Evolutionary conservation across 2,329 filamentous ascomycete species (phyloP), one percentile per base, ranked within the genome.

Genomic region (Xylariaceae sp.): DNA sequence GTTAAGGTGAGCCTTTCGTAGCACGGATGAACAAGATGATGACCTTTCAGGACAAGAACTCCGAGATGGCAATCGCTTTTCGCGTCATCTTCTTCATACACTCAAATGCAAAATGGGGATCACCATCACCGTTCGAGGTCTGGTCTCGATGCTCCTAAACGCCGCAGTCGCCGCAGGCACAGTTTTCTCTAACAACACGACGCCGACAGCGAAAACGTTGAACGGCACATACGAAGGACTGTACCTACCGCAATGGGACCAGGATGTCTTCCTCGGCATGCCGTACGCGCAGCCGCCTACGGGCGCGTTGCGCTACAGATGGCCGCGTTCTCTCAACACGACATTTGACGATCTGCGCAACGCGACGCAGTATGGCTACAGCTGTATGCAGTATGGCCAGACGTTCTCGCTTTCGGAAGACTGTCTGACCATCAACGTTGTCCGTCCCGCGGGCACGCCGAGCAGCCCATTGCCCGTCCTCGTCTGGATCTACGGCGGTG

Each of bases 401-500:
- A 26, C 22, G 22, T 26, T 26, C 22, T 6, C 22, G 30, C 52
- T 73, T 19, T 72, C 68, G 1, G 72, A 76, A 48, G 73, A 78
- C 40, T 78, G 75, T 42, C 50, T 70, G 4, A 68, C 55, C 2
- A 44, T 68, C 30, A 66, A 64, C 48, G 64, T 73, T n/a, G 57
- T 72, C 17, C 62, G 68, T 1, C 67, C 69, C 0, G 47, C 64
- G 0, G 62, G 59, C 1, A 55, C 51, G n/a, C 41, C 51, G 2
- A 48, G 56, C 11, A 54, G 60, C 8, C 59, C 53, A 0, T 53
- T 71, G 2, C 69, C 69, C 2, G 69, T 73, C 33, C 41, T 66
- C 0, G 57, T 67, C 1, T 85, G 80, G 79, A 77, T 85, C 19
- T 77, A 81, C 48, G 69, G 76, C 11, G 78, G 77, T 24, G 76